phyloP scores from a whole-genome alignment of 2,329 filamentous ascomycete species.

The Drechslera avenae region DNA sequence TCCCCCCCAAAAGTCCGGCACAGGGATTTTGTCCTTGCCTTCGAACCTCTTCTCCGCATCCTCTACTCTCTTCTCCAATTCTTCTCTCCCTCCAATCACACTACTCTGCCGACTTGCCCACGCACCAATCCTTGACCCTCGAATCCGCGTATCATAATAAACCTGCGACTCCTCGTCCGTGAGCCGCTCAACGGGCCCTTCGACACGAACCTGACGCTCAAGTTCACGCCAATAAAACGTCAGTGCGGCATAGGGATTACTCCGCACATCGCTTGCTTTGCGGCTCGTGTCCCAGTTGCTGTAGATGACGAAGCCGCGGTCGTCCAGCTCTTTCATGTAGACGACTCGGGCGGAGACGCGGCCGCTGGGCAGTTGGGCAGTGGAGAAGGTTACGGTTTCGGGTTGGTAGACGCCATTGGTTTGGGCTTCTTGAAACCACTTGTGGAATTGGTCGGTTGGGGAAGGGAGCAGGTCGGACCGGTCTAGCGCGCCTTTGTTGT shows the following conservation, averaged over 20 bases:
- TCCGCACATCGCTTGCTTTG: constrained; percentile 69
- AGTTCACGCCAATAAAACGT: constrained; percentile 89
- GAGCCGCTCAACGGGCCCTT: constrained; percentile 74
- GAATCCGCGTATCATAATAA: constrained; percentile 69
- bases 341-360: constrained; percentile 84
- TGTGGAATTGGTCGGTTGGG: constrained; percentile 84
- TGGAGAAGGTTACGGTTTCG: constrained; percentile 87
- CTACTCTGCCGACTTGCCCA: constrained; percentile 92
- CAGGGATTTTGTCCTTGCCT: constrained; percentile 77
- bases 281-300: constrained; percentile 84
- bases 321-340: constrained; percentile 94
- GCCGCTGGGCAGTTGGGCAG: constrained; percentile 80
- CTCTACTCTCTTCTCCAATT: constrained; percentile 76
- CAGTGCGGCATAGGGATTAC: constrained; percentile 78
- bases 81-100: constrained; percentile 70
- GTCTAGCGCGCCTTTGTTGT: constrained; percentile 68
- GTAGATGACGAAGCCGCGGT: constrained; percentile 85
- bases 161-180: constrained; percentile 71
- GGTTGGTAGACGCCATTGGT: constrained; percentile 69
- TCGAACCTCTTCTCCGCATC: constrained; percentile 79
- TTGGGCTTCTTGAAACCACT: constrained; percentile 82
- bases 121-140: constrained; percentile 84
- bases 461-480: constrained; percentile 63
- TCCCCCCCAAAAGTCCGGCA: constrained; percentile 95
- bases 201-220: constrained; percentile 89